Evolutionary conservation across 805 yeast genomes (phyloP), one percentile per base, ranked within the genome.

Genomic region (Wickerhamiella alocasiicola): DNA sequence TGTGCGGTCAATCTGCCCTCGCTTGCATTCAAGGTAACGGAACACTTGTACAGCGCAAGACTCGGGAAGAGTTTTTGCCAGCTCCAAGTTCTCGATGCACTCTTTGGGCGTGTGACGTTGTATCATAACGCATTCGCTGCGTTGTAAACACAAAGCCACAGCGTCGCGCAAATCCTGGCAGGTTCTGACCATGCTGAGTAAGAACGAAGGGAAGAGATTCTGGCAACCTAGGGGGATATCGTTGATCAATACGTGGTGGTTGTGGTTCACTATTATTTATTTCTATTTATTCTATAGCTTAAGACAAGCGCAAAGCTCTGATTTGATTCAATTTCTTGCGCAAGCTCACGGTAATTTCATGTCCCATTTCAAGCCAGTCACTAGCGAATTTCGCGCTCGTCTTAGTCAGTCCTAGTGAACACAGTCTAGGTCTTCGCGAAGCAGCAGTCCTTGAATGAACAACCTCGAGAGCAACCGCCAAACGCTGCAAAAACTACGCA

Each of bases 71-170:
- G 82, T 81, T 43, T 70, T 68, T 34, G 77, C 67, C 26, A 88
- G 68, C 46, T 78, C 78, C 1, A 94, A 94, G 47, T 87, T 68
- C 28, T 81, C 79, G 16, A 87, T 60, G 55, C 98, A 88, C 44
- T 84, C 78, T 46, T 83, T 78, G 2, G 97, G 97, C 2, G 82
- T 82, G 60, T 91, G 70, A 49, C 98, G 70, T 46, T 91, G 82
- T 17, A 88, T 71, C 64, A 88, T 68, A 38, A 88, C 98, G 60
- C 98, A 88, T 12, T 97, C 97, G 4, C 96, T 85, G 55, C 96
- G 72, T 59, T 88, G 98, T 36, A 88, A 69, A 58, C 98, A 88
- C 16, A 88, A 77, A 7, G 97, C 97, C 44, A 91, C 82, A n/a
- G 94, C 95, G 52, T 74, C 84, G 54, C 87, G 74, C 56, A 88